These are phyloP conservation scores for Thermomucor indicae-seudaticae DNA, from an alignment of 371 early-diverging fungal genomes.

Conservation along the genomic window DNA sequence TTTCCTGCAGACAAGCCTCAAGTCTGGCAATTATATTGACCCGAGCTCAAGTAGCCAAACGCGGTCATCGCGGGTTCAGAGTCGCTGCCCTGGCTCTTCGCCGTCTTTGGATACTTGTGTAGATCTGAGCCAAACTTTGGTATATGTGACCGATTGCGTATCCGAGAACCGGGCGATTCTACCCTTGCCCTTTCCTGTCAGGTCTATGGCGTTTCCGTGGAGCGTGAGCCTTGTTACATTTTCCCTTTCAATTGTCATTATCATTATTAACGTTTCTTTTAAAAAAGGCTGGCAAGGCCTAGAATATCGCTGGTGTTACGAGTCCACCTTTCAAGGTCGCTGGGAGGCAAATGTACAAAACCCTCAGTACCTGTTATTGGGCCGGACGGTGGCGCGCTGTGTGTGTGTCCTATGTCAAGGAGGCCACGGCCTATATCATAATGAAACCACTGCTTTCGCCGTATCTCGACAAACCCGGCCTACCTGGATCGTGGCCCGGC, in stretches of 20 bases:
- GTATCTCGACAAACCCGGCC: slow-evolving; percentile 16
- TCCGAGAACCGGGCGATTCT: slow-evolving; percentile 23
- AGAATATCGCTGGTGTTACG: slow-evolving; percentile 17
- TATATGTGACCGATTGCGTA: slow-evolving; percentile 33
- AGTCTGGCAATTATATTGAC: slow-evolving; percentile 32
- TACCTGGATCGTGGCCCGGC: slow-evolving; percentile 28
- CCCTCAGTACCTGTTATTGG: slow-evolving; percentile 20
- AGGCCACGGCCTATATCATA: slow-evolving; percentile 26
- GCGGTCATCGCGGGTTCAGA: slow-evolving; percentile 21
- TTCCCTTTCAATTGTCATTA: no score
- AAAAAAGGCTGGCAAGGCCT: slow-evolving; percentile 23
- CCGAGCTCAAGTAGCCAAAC: slow-evolving; percentile 17
- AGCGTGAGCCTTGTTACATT: no score
- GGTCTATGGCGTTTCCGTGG: slow-evolving; percentile 29
- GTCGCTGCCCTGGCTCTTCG: slow-evolving; percentile 25
- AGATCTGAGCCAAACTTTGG: slow-evolving; percentile 23
- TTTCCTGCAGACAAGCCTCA: slow-evolving; percentile 27
- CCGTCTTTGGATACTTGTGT: slow-evolving; percentile 20
- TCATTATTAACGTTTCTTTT: no score
- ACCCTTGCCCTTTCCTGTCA: slow-evolving; percentile 25
- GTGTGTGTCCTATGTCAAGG: slow-evolving; percentile 29
- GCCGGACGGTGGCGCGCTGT: slow-evolving; percentile 25
- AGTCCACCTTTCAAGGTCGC: slow-evolving; percentile 9
- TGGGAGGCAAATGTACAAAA: slow-evolving; percentile 26
- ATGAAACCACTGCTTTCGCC: slow-evolving; percentile 30